Conservation (phyloP, 441 rosid genomes). For the Adansonia madagascariensis region DNA sequence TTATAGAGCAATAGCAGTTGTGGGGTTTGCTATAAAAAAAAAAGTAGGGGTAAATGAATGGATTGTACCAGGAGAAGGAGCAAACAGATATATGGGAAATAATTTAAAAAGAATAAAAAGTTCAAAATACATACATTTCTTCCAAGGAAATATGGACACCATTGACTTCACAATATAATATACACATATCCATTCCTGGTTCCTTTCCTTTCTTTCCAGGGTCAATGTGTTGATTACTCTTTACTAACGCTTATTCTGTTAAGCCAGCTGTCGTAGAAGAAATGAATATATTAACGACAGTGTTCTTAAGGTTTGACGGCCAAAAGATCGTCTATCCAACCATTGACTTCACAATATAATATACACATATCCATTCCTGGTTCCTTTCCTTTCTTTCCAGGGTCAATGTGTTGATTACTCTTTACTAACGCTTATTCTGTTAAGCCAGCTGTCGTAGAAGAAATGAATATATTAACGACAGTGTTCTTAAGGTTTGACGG, state of each 20-base stretch:
- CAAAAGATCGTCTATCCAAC: slow-evolving; percentile 59
- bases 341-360: too few relatives aligned
- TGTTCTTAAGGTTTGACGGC: slow-evolving; percentile 60
- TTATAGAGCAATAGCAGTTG: too few relatives aligned
- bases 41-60: too few relatives aligned
- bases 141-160: too few relatives aligned
- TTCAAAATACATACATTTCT: too few relatives aligned
- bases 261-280: slow-evolving; percentile 60
- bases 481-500: slow-evolving; percentile 62
- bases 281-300: slow-evolving; percentile 66
- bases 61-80: too few relatives aligned
- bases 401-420: background rate
- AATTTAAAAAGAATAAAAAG: too few relatives aligned
- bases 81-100: too few relatives aligned
- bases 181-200: background rate
- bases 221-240: background rate
- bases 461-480: slow-evolving; percentile 68
- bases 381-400: background rate
- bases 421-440: background rate
- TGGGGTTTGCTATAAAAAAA: too few relatives aligned
- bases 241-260: background rate
- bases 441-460: slow-evolving; percentile 57
- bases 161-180: too few relatives aligned
- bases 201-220: background rate
- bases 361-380: background rate